phyloP scores from a whole-genome alignment of 192 early-diverging fungal genomes.

The Geosiphon pyriformis region DNA sequence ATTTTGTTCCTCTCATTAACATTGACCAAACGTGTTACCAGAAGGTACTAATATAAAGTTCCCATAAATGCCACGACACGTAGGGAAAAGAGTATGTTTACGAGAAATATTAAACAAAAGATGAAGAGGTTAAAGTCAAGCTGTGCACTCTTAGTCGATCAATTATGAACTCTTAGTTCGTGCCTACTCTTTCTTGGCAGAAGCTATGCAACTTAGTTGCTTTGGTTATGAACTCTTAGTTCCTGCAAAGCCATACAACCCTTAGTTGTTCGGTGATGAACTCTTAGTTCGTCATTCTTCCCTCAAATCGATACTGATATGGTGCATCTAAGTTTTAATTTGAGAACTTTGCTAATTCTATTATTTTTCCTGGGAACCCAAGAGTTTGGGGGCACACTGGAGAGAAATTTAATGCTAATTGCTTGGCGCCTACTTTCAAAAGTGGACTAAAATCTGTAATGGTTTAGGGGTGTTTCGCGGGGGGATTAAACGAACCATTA shows the following conservation, averaged over 20 bases:
- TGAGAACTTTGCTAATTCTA: too few relatives aligned
- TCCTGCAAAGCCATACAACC: slow-evolving; percentile 20
- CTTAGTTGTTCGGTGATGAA: slow-evolving; percentile 19
- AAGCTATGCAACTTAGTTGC: slow-evolving; percentile 18
- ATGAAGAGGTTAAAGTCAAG: slow-evolving; percentile 12
- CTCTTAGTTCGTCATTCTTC: slow-evolving; percentile 20
- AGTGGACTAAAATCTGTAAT: too few relatives aligned
- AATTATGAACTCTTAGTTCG: slow-evolving; percentile 17
- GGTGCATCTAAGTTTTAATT: slow-evolving; percentile 13
- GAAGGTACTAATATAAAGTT: too few relatives aligned
- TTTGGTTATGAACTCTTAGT: slow-evolving; percentile 21
- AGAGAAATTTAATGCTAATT: too few relatives aligned
- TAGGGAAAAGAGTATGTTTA: slow-evolving; percentile 19
- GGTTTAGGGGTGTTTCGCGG: too few relatives aligned
- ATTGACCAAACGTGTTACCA: too few relatives aligned
- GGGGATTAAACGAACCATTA: too few relatives aligned
- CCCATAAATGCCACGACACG: slow-evolving; percentile 6
- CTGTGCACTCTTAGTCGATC: slow-evolving; percentile 1
- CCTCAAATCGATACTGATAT: background rate
- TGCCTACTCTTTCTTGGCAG: slow-evolving; percentile 21
- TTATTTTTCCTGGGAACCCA: too few relatives aligned
- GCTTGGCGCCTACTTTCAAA: too few relatives aligned
- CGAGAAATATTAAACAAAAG: slow-evolving; percentile 10
- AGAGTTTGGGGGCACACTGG: too few relatives aligned
- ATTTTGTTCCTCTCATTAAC: too few relatives aligned